Percentiles rank a stretch among this genome's conserved stretches.
These are phyloP conservation scores for Debaryomyces nepalensis DNA, from an alignment of 1,139 yeast genomes.

Conservation along the genomic window DNA sequence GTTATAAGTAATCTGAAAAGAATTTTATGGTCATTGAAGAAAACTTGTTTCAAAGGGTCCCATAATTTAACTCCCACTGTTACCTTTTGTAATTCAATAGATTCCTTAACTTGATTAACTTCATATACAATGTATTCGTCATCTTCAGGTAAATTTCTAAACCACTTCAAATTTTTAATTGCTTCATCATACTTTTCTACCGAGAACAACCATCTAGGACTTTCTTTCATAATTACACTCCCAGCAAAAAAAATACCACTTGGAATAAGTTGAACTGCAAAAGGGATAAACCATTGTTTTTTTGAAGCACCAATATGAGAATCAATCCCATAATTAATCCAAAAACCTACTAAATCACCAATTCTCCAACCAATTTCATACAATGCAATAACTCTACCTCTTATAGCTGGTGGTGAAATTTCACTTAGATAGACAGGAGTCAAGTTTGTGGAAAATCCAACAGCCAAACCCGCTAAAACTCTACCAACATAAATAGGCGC, in stretches of 20 bases:
- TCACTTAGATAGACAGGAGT: slow-evolving; percentile 49
- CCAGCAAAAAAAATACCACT: slow-evolving; percentile 44
- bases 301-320: slow-evolving; percentile 33
- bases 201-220: slow-evolving; percentile 47
- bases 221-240: slow-evolving; percentile 40
- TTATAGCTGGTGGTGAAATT: slow-evolving; percentile 45
- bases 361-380: slow-evolving; percentile 51
- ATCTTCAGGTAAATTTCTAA: slow-evolving; percentile 41
- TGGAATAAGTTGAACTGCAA: slow-evolving; percentile 50
- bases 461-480: slow-evolving; percentile 45
- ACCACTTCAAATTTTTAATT: slow-evolving; percentile 41
- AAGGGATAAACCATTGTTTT: slow-evolving; percentile 49
- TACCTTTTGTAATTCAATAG: slow-evolving; percentile 32
- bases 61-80: slow-evolving; percentile 42
- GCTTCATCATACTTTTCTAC: slow-evolving; percentile 42
- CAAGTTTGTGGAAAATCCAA: slow-evolving; percentile 46
- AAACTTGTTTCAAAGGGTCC: slow-evolving; percentile 45
- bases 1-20: slow-evolving; percentile 39
- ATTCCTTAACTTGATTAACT: slow-evolving; percentile 34
- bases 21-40: slow-evolving; percentile 32
- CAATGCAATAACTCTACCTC: slow-evolving; percentile 44
- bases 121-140: slow-evolving; percentile 45
- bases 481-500: slow-evolving; percentile 50
- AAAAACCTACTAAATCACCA: slow-evolving; percentile 49
- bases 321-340: slow-evolving; percentile 48